Base-by-base conservation (phyloP, 192 early-diverging fungal species). In the Entomortierella beljakovae region DNA sequence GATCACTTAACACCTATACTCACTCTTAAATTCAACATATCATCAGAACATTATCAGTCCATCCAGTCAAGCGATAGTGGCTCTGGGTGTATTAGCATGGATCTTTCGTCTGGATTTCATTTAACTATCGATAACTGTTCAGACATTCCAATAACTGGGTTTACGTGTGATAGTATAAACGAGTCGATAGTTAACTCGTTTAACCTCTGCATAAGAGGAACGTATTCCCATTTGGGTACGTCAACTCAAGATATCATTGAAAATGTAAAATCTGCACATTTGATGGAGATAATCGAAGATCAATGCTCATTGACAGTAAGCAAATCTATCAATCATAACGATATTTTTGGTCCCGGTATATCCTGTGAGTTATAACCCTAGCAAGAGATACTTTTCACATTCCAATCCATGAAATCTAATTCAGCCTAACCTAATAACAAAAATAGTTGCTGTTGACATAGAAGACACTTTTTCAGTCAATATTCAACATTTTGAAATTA, bases 401-500 rank as follows among this genome's bases (percentile, higher is more conserved):
- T n/a, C n/a, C n/a, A n/a, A n/a, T n/a, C n/a, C n/a, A n/a, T n/a
- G n/a, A n/a, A n/a, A n/a, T n/a, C n/a, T n/a, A n/a, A n/a, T n/a
- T n/a, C n/a, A n/a, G n/a, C n/a, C n/a, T n/a, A n/a, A n/a, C n/a
- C n/a, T n/a, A n/a, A n/a, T n/a, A n/a, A n/a, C n/a, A n/a, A n/a
- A n/a, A n/a, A n/a, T n/a, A n/a, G n/a, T n/a, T n/a, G n/a, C n/a
- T n/a, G n/a, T n/a, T n/a, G n/a, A n/a, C n/a, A n/a, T n/a, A n/a
- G n/a, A n/a, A n/a, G n/a, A n/a, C n/a, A n/a, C n/a, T n/a, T n/a
- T n/a, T n/a, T n/a, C n/a, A n/a, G n/a, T n/a, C n/a, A n/a, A n/a
- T n/a, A n/a, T 18, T 20, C 40, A 40, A 57, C 54, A 3, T 55
- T n/a, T 67, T 16, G 52, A 56, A 28, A 57, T 67, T 29, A 28